Base-by-base conservation (phyloP, 805 yeast genomes). In the Myxozyma kluyveri region DNA sequence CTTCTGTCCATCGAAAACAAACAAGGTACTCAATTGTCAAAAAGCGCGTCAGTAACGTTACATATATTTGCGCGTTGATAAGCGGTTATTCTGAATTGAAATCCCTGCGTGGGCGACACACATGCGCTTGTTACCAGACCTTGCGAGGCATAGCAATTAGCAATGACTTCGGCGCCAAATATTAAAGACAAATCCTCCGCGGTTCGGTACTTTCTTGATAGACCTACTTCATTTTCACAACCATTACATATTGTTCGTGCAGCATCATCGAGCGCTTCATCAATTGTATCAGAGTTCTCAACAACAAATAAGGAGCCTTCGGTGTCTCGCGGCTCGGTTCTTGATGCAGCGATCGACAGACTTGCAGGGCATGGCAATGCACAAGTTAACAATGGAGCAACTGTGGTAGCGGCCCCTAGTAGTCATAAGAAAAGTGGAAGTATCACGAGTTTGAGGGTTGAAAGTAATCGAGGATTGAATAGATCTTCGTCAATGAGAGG, bases 401-500 rank as follows among this genome's bases (percentile, higher is more conserved):
- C 36, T 2, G 18, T 24, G 12, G 21, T 29, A 3, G 19, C 45
- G n/a, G 22, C 17, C 12, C 29, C 22, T 7, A 33, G 42, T 31
- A 31, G n/a, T 38, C 10, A 27, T 21, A 29, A 26, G 32, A n/a
- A 33, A 31, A 17, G 14, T 24, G 19, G 44, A 12, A 4, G 35
- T n/a, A 18, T 7, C 4, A 18, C 29, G 37, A 33, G 32, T 2
- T 40, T 14, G 22, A 14, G 7, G 36, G 33, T 17, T 18, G 35
- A 26, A 9, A 24, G 23, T 19, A 27, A n/a, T 17, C 32, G 32
- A 9, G 56, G 59, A 4, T 21, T 55, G 35, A 47, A 55, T 33
- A 40, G 59, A 14, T 55, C 59, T 3, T 53, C 58, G 6, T 49
- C 57, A 5, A 49, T 56, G 57, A 53, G 60, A 21, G 58, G 60